A percentile compares a stretch with the other conserved stretches of the same genome.
Evolutionary conservation across 2,329 filamentous ascomycete species (phyloP).

Genomic region (Aspergillus awamori): DNA sequence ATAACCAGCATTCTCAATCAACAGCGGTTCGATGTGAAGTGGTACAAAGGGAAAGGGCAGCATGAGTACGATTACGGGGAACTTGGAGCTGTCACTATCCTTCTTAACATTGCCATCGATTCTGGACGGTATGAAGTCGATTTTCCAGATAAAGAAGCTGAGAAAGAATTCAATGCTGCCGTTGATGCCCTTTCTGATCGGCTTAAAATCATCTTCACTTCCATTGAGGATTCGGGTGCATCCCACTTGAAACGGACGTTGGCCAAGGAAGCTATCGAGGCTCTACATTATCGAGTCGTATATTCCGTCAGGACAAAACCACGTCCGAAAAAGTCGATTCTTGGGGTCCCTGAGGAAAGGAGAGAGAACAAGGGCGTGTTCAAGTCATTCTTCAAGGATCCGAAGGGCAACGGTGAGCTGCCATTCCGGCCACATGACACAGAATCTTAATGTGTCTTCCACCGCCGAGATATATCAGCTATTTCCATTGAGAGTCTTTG

Average conservation of each 20-base stretch:
- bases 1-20: conserved; percentile 35
- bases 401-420: neutral
- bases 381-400: neutral
- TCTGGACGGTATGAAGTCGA: conserved; percentile 53
- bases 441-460: neutral
- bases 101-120: conserved; percentile 77
- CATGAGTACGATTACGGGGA: conserved; percentile 62
- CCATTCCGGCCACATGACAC: conserved; percentile 11
- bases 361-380: conserved; percentile 12
- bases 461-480: neutral
- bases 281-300: conserved; percentile 71
- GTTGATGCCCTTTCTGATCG: conserved; percentile 67
- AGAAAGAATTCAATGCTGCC: conserved; percentile 66
- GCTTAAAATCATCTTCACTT: conserved; percentile 59
- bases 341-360: conserved; percentile 29
- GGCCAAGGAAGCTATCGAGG: conserved; percentile 74
- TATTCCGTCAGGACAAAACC: conserved; percentile 70
- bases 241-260: conserved; percentile 72
- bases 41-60: conserved; percentile 25
- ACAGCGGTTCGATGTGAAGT: conserved; percentile 36
- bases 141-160: conserved; percentile 37
- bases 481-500: too few species aligned
- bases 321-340: conserved; percentile 53
- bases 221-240: conserved; percentile 75
- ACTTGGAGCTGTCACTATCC: conserved; percentile 65